These are phyloP conservation scores for Aurifilum marmelostoma DNA, from an alignment of 2,329 filamentous ascomycete species.

Conservation along the genomic window DNA sequence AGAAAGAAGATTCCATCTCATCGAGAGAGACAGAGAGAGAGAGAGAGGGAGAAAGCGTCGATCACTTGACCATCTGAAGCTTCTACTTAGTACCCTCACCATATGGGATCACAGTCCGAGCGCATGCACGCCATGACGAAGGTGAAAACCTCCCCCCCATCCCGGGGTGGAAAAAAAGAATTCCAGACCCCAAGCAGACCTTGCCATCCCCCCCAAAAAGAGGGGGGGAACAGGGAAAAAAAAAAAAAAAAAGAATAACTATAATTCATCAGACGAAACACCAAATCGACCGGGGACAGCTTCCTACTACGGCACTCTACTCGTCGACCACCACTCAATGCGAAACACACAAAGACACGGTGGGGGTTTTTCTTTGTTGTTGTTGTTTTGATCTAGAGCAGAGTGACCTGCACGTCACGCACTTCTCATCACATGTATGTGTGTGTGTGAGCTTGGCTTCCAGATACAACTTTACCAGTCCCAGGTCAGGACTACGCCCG, in stretches of 20 bases:
- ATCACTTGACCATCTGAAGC: neutral
- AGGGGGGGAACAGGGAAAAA: neutral
- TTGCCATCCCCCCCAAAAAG: too few species aligned
- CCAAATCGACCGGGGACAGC: neutral
- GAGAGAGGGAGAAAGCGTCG: neutral
- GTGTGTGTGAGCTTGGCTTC: neutral
- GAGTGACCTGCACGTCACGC: neutral
- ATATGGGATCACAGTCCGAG: neutral
- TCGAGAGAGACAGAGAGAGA: neutral
- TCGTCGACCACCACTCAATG: neutral
- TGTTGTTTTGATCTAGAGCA: too few species aligned
- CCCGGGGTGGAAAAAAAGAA: neutral
- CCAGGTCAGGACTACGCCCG: neutral
- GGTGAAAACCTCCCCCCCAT: neutral
- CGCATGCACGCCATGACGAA: neutral
- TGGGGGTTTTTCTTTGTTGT: too few species aligned
- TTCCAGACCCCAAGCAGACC: neutral
- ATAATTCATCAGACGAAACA: slow-evolving; percentile 4
- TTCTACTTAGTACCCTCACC: neutral
- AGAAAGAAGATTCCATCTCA: neutral
- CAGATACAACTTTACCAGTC: too few species aligned
- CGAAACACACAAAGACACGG: neutral
- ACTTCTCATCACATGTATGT: neutral
- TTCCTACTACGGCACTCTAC: neutral
- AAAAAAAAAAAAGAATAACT: neutral